Percentiles rank a stretch among this genome's conserved stretches.
Evolutionary conservation across 1,284 basidiomycete genomes (phyloP).

Genomic region (Papiliotrema nemorosa): DNA sequence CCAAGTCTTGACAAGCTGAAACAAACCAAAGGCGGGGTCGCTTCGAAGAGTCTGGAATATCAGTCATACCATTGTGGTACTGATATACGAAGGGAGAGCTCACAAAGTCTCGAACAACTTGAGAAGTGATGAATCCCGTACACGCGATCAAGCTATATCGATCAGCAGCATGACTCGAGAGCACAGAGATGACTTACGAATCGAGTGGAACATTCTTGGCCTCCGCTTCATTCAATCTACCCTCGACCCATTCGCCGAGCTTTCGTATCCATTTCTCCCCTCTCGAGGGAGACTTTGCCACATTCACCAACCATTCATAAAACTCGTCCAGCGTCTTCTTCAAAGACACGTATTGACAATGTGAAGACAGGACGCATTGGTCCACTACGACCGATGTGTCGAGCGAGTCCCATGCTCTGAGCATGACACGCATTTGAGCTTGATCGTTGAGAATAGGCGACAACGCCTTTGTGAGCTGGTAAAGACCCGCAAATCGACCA

Average conservation of each 20-base stretch:
- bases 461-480: constrained; percentile 35
- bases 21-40: constrained; percentile 37
- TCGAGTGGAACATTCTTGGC: background rate
- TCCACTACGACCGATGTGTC: constrained; percentile 26
- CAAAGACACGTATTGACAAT: constrained; percentile 22
- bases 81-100: constrained; percentile 5
- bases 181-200: background rate
- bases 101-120: constrained; percentile 40
- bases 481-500: constrained; percentile 36
- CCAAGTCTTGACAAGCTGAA: constrained; percentile 46
- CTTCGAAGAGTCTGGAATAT: constrained; percentile 36
- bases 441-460: constrained; percentile 29
- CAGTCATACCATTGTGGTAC: background rate
- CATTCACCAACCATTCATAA: constrained; percentile 25
- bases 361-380: constrained; percentile 31
- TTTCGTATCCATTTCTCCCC: constrained; percentile 12
- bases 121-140: constrained; percentile 35
- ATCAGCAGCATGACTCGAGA: background rate
- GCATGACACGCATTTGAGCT: constrained; percentile 27
- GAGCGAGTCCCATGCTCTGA: constrained; percentile 31
- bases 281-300: constrained; percentile 6
- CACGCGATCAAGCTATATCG: constrained; percentile 24
- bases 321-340: constrained; percentile 24
- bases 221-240: background rate
- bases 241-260: constrained; percentile 23